A percentile compares a stretch with the other conserved stretches of the same genome.
phyloP scores from a whole-genome alignment of 345 rosid genomes.

The Acer campestre region DNA sequence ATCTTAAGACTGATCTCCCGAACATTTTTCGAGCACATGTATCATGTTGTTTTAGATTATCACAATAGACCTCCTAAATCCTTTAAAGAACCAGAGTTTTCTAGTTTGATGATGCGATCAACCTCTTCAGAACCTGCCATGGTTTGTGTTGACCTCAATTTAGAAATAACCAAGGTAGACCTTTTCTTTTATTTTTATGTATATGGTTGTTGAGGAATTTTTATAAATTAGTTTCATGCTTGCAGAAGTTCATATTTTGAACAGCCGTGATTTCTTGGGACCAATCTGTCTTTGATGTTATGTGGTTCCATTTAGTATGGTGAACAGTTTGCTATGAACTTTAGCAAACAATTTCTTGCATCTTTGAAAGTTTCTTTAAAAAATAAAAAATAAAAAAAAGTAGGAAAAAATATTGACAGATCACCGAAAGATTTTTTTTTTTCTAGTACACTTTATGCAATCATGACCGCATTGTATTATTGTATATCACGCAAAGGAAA shows the following conservation, averaged over 20 bases:
- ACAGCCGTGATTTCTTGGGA: not conserved
- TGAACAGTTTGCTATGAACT: not conserved
- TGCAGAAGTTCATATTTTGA: not conserved
- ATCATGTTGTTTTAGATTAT: too few relatives aligned
- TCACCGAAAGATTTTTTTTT: not conserved
- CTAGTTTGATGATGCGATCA: not conserved
- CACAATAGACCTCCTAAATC: too few relatives aligned
- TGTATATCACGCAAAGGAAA: not conserved
- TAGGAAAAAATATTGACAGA: not conserved
- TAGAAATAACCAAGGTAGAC: too few relatives aligned
- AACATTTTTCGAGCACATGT: too few relatives aligned
- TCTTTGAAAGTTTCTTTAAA: not conserved
- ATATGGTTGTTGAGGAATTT: not conserved
- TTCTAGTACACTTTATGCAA: not conserved
- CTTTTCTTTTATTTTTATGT: too few relatives aligned
- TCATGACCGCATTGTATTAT: not conserved
- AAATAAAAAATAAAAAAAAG: too few relatives aligned
- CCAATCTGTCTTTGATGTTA: too few relatives aligned
- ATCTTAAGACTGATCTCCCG: too few relatives aligned
- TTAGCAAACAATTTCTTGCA: not conserved
- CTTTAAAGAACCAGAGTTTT: too few relatives aligned
- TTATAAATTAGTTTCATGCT: not conserved
- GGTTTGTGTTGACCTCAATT: too few relatives aligned
- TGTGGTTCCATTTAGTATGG: not conserved
- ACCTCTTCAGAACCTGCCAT: not conserved